Conservation (phyloP, 2,329 filamentous ascomycete species). For the Bisporella sp. region DNA sequence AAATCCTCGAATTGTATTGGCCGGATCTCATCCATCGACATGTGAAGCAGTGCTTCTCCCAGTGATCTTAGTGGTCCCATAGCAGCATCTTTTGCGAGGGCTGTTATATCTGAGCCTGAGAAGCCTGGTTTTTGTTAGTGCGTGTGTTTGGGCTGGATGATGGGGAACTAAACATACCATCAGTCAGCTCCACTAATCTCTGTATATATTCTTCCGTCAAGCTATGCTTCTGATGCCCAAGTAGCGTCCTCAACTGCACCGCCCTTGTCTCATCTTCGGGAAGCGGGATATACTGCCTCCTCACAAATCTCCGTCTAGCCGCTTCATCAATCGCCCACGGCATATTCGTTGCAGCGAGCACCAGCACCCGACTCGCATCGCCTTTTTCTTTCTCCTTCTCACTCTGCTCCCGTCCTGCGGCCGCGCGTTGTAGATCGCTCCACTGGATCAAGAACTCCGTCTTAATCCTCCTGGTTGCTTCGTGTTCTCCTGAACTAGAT, state of each 20-base stretch:
- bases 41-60: constrained; percentile 82
- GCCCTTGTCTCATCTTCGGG: constrained; percentile 79
- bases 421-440: constrained; percentile 88
- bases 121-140: constrained; percentile 56
- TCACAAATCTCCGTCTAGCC: constrained; percentile 80
- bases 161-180: constrained; percentile 32
- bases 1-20: constrained; percentile 83
- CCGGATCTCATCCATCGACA: constrained; percentile 90
- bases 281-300: constrained; percentile 91
- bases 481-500: constrained; percentile 79
- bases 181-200: constrained; percentile 69
- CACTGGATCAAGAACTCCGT: constrained; percentile 98
- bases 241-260: constrained; percentile 68
- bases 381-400: constrained; percentile 63
- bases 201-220: constrained; percentile 66
- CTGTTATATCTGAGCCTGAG: constrained; percentile 94
- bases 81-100: constrained; percentile 91
- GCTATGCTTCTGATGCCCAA: constrained; percentile 70
- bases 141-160: constrained; percentile 5
- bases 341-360: constrained; percentile 90
- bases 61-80: constrained; percentile 92
- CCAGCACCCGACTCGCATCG: constrained; percentile 82
- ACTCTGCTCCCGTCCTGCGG: constrained; percentile 70
- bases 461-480: constrained; percentile 89
- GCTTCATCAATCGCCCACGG: constrained; percentile 98